Evolutionary conservation across 208 protist genomes (phyloP), one percentile per base, ranked within the genome.

Genomic region (Acanthamoeba castellanii): DNA sequence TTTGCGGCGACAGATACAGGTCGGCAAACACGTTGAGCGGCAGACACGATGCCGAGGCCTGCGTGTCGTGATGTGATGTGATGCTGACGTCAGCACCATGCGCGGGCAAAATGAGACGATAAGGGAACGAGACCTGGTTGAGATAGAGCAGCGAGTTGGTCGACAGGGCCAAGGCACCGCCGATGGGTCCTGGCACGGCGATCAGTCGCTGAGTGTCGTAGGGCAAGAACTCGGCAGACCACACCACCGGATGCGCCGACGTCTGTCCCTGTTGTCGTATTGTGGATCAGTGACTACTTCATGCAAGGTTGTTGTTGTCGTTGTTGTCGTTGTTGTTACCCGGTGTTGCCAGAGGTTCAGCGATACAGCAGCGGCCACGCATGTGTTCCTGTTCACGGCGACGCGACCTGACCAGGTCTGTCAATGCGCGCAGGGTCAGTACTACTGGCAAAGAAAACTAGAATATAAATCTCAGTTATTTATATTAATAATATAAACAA

Each of bases 81-180:
- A 81, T 45, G 27, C 37, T 42, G 37, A 42, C 37, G 37, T 42
- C 37, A 42, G 34, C 22, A 27, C 13, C 5, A 64, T 13, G 13
- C 20, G 34, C 27, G 27, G 11, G 11, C 14, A 20, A 78, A 42
- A 78, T 1, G 27, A 20, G 11, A 42, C 11, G 76, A 55, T 1
- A 84, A 14, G 27, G 9, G 1, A 16, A 52, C 37, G 37, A 25
- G 70, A 78, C 47, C 59, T 94, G 92, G n/a, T 94, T 87, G 37
- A 87, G n/a, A 32, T 94, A 94, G 27, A 88, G 32, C 25, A 94
- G 92, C 42, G 42, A 45, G 57, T 94, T 94, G 16, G 74, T 94
- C 32, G 72, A 94, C 16, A 94, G 47, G 16, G 55, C 59, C 30
- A 94, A 16, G 9, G 92, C 92, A 20, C 92, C 92, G 25, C 89